phyloP scores from a whole-genome alignment of 2,329 filamentous ascomycete species.

The Emericellopsis cladophorae region DNA sequence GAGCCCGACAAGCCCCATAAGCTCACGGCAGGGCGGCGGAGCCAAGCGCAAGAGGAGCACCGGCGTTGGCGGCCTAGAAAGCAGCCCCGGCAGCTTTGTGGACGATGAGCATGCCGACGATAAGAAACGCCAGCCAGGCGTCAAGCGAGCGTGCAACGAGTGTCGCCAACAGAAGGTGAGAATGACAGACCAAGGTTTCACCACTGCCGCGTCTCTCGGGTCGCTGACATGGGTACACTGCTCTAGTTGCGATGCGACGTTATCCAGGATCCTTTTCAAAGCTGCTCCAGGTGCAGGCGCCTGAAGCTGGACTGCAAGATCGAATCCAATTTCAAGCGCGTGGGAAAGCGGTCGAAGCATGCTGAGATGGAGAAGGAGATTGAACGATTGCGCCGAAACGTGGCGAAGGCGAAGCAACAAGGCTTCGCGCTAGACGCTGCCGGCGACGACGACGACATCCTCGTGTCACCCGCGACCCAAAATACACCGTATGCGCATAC shows the following conservation, averaged over 20 bases:
- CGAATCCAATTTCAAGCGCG: slow-evolving; percentile 75
- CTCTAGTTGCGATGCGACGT: slow-evolving; percentile 65
- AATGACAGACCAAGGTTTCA: slow-evolving; percentile 8
- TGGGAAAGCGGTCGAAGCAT: slow-evolving; percentile 72
- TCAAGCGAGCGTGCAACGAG: slow-evolving; percentile 75
- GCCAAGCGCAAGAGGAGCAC: slow-evolving; percentile 49
- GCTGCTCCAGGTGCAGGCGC: slow-evolving; percentile 66
- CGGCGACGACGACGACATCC: slow-evolving; percentile 37
- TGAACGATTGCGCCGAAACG: slow-evolving; percentile 49
- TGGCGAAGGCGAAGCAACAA: slow-evolving; percentile 46
- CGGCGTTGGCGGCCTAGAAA: slow-evolving; percentile 37
- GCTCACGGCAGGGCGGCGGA: slow-evolving; percentile 35
- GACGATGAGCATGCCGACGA: slow-evolving; percentile 42
- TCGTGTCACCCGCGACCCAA: slow-evolving; percentile 43
- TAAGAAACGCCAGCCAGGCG: slow-evolving; percentile 53
- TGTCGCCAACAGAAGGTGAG: slow-evolving; percentile 76
- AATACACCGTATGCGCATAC: slow-evolving; percentile 43
- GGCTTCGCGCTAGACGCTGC: slow-evolving; percentile 38
- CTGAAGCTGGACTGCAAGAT: slow-evolving; percentile 76
- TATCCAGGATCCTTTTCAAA: slow-evolving; percentile 65
- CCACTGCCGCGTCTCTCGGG: neutral
- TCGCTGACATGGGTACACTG: slow-evolving; percentile 18
- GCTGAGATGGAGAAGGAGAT: slow-evolving; percentile 82
- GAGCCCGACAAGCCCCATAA: slow-evolving; percentile 44
- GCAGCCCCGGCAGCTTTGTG: slow-evolving; percentile 42